These are phyloP conservation scores for Globisporangium canariense DNA, from an alignment of 352 stramenopile species.

Conservation along the genomic window DNA sequence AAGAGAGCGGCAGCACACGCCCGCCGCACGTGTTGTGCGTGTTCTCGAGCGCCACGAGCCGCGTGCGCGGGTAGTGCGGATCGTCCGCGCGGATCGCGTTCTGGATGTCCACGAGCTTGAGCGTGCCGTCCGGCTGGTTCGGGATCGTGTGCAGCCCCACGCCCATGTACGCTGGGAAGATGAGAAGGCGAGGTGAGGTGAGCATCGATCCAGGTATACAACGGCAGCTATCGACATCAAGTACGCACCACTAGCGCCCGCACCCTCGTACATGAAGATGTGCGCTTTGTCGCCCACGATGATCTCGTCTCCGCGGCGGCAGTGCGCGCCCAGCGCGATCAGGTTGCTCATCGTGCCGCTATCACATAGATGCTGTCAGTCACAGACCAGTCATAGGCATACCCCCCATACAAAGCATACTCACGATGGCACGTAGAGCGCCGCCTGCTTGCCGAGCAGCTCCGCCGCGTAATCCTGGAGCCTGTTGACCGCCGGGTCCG, in stretches of 20 bases:
- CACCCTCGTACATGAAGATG: constrained; percentile 97
- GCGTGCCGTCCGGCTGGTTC: constrained; percentile 83
- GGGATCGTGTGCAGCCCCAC: constrained; percentile 87
- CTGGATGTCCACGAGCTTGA: constrained; percentile 81
- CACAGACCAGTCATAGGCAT: not conserved
- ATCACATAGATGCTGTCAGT: not conserved
- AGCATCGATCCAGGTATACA: not conserved
- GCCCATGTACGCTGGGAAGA: constrained; percentile 73
- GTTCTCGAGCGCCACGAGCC: constrained; percentile 95
- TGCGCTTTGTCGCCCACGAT: constrained; percentile 95
- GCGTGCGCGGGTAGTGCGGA: constrained; percentile 79
- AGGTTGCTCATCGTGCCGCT: constrained; percentile 98
- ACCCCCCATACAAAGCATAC: constrained; percentile 12
- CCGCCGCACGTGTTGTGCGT: constrained; percentile 97
- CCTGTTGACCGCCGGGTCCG: constrained; percentile 93
- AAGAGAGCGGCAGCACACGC: constrained; percentile 79
- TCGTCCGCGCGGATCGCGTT: constrained; percentile 74
- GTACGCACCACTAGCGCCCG: constrained; percentile 71
- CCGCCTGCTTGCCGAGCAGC: constrained; percentile 93
- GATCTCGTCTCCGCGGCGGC: constrained; percentile 90
- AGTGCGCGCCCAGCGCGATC: constrained; percentile 93
- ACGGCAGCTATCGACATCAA: not conserved
- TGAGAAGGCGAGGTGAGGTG: not conserved
- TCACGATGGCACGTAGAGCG: constrained; percentile 94
- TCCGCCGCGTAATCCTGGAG: constrained; percentile 91